phyloP scores from a whole-genome alignment of 2,329 filamentous ascomycete species.

The Clonostachys chloroleuca region DNA sequence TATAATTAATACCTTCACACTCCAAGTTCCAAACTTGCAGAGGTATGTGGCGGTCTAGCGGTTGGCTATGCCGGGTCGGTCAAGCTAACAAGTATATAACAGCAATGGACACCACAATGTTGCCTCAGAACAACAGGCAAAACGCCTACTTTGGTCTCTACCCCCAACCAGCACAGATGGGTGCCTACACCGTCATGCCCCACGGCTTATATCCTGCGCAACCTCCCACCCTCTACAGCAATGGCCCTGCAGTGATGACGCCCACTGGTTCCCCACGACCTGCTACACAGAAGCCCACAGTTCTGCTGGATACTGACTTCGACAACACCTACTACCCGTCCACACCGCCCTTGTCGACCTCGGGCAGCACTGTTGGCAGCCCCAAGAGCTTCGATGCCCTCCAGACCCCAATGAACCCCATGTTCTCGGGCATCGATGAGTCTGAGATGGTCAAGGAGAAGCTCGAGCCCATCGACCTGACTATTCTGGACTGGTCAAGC shows the following conservation, averaged over 20 bases:
- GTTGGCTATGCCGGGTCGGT: too few relatives aligned
- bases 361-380: conserved; percentile 82
- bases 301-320: conserved; percentile 75
- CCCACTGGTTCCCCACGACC: conserved; percentile 73
- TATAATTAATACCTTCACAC: not conserved
- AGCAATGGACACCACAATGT: conserved; percentile 63
- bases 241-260: conserved; percentile 61
- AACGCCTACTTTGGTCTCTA: conserved; percentile 77
- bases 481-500: conserved; percentile 74
- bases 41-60: conserved; percentile 6
- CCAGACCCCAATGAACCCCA: conserved; percentile 77
- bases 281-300: conserved; percentile 67
- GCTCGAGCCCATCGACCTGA: conserved; percentile 68
- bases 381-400: conserved; percentile 74
- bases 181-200: conserved; percentile 55
- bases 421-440: conserved; percentile 69
- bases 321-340: conserved; percentile 74
- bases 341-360: conserved; percentile 81
- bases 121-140: conserved; percentile 59
- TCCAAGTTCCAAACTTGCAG: not conserved
- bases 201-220: conserved; percentile 65
- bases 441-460: conserved; percentile 63
- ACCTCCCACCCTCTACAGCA: conserved; percentile 50
- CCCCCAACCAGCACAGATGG: conserved; percentile 29
- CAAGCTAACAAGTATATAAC: not conserved